Percentiles rank a stretch among this genome's conserved stretches.
Conservation (phyloP, 2,329 filamentous ascomycete species). For the Graphiopsis chlorocephala region DNA sequence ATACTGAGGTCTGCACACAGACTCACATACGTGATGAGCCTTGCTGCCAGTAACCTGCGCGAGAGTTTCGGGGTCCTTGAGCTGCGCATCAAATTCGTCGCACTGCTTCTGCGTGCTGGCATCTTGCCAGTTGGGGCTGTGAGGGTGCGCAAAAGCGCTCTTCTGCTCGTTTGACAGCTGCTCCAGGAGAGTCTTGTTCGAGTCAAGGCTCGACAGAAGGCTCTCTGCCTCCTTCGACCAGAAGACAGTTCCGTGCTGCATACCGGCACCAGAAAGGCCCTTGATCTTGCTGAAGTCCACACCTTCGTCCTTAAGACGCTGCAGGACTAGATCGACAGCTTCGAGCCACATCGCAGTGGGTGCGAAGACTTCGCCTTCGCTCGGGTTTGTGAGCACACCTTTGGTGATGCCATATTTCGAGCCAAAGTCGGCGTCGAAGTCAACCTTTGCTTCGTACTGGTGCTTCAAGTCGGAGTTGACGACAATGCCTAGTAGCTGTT, state of each 20-base stretch:
- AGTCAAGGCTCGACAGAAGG: conserved; percentile 60
- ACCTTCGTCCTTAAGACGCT: conserved; percentile 65
- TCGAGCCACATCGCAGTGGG: conserved; percentile 95
- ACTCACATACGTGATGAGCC: conserved; percentile 76
- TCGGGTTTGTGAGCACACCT: conserved; percentile 78
- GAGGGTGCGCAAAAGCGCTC: conserved; percentile 74
- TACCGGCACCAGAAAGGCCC: conserved; percentile 86
- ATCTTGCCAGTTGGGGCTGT: conserved; percentile 97
- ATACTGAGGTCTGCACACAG: not conserved
- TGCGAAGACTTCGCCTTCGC: conserved; percentile 84
- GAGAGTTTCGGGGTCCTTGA: conserved; percentile 66
- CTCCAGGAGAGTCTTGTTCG: conserved; percentile 61
- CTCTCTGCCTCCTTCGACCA: conserved; percentile 72
- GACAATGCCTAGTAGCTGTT: conserved; percentile 62
- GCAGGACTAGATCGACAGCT: conserved; percentile 80
- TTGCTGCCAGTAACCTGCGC: conserved; percentile 84
- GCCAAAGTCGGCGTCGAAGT: conserved; percentile 84
- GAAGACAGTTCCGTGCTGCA: conserved; percentile 97
- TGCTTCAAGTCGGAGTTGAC: conserved; percentile 80
- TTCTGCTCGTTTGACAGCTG: conserved; percentile 58
- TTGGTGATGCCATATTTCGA: conserved; percentile 68
- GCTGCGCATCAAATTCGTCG: conserved; percentile 73
- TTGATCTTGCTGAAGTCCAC: conserved; percentile 72
- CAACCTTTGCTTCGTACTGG: conserved; percentile 81
- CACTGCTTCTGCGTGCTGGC: conserved; percentile 91